Base-by-base conservation (phyloP, 495 filamentous ascomycete species). In the Terfezia claveryi region DNA sequence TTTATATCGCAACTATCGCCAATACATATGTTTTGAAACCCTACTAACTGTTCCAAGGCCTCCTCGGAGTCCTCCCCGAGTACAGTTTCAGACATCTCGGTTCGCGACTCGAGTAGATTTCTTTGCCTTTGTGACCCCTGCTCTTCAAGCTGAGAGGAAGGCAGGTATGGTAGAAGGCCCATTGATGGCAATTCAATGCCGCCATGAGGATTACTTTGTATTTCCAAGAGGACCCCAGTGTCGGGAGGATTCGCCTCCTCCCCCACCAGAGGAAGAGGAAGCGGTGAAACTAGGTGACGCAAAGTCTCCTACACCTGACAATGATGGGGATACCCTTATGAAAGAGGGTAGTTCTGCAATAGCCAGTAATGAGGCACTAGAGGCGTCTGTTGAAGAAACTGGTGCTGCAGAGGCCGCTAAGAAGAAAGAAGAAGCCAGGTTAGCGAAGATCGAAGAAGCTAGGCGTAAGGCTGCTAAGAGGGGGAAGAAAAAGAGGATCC, bases 51-150 rank as follows among this genome's bases (percentile, higher is more conserved):
- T 4, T 36, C 23, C 56, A 20, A 65, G 63, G 37, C 54, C 60
- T 23, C 63, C 63, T 12, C 62, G 63, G 51, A 50, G 52, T 4
- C 54, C 60, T 23, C 63, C 63, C 32, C 62, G 59, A 58, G 54
- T 65, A 56, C 53, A 57, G 23, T 27, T 62, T 41, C 63, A 63
- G 44, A 56, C 50, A 51, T 66, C 63, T 9, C 62, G 55, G 16
- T 66, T 66, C 56, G 46, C 59, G 8, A 56, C 64, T 20, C 63
- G 64, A 55, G 23, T 65, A 20, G 64, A 59, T 44, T 56, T 63
- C 36, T 59, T 66, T 57, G 50, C 62, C 38, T 59, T 62, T 46
- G 54, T 59, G 54, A 62, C 63, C 50, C 60, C 63, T 23, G 36
- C 50, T 44, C 53, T 64, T 12, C 58, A 63, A 8, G 54, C 61